A percentile compares a stretch with the other conserved stretches of the same genome.
phyloP scores from a whole-genome alignment of 2,329 filamentous ascomycete species.

The Malbranchea cinnamomea region DNA sequence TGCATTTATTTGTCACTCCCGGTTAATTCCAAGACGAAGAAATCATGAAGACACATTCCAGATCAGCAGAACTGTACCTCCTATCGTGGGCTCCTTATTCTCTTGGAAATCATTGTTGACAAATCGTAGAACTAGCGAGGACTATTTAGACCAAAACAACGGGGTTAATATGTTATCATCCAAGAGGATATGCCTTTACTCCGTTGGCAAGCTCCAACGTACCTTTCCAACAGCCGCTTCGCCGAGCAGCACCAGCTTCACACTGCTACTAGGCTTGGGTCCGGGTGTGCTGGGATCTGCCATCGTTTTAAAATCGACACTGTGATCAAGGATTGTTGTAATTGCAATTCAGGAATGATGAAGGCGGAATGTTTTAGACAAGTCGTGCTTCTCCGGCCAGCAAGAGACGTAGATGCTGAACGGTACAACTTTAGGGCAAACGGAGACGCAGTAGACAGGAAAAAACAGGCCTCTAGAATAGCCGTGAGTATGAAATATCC shows the following conservation, averaged over 20 bases:
- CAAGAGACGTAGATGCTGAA: no score
- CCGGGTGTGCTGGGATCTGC: constrained; percentile 52
- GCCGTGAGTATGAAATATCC: no score
- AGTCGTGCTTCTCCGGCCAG: no score
- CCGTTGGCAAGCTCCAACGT: constrained; percentile 15
- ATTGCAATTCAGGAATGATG: no score
- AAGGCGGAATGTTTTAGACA: no score
- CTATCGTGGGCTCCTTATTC: constrained; percentile 98
- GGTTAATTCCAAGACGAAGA: not conserved
- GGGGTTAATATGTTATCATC: constrained; percentile 5
- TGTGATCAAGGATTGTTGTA: no score
- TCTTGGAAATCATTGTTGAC: constrained; percentile 99
- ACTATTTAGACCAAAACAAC: constrained; percentile 42
- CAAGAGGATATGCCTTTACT: no score
- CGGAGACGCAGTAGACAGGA: no score
- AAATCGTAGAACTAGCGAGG: constrained; percentile 91
- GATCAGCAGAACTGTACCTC: constrained; percentile 44
- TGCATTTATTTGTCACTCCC: constrained; percentile 26
- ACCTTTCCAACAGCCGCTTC: constrained; percentile 99
- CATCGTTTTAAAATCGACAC: constrained; percentile 42
- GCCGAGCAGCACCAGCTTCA: constrained; percentile 94
- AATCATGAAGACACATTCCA: no score
- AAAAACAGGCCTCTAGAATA: no score
- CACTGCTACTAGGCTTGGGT: constrained; percentile 96
- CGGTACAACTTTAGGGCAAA: no score